Conservation (phyloP, 306 rosid species). For the Betula pendula region DNA sequence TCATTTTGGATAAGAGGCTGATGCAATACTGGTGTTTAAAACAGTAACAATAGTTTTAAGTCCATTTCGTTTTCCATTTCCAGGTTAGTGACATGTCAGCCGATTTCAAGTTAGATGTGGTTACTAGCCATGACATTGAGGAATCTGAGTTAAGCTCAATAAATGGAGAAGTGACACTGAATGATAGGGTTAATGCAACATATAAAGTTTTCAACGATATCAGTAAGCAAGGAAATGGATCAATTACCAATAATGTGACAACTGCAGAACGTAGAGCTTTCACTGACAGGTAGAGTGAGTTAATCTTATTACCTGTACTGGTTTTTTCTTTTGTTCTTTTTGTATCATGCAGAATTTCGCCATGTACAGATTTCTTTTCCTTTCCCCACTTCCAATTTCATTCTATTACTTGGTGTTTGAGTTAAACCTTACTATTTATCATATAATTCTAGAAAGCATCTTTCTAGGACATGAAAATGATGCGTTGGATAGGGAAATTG, state of each 20-base stretch:
- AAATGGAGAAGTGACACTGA: conserved; percentile 23
- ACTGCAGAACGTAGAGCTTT: conserved; percentile 60
- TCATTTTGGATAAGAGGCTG: no score
- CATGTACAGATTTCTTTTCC: not conserved
- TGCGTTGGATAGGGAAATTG: not conserved
- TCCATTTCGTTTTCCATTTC: conserved; percentile 7
- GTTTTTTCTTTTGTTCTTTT: not conserved
- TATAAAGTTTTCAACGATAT: conserved; percentile 31
- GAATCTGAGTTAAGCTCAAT: conserved; percentile 41
- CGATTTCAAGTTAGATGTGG: conserved; percentile 52
- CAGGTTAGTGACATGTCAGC: conserved; percentile 57
- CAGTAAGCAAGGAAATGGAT: conserved; percentile 39
- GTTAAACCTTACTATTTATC: not conserved
- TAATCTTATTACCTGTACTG: conserved; percentile 14
- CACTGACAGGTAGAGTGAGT: conserved; percentile 50
- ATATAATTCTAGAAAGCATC: not conserved
- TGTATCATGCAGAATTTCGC: not conserved
- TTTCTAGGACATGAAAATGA: not conserved
- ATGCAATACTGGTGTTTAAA: no score
- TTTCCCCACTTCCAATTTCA: conserved; percentile 10
- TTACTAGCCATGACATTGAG: conserved; percentile 39
- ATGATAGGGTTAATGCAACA: conserved; percentile 29
- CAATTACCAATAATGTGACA: conserved; percentile 34
- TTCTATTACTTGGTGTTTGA: conserved; percentile 3
- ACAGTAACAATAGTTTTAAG: not conserved